Evolutionary conservation across 108 stramenopile genomes (phyloP), one percentile per base, ranked within the genome.

Genomic region (Cyclotella cryptica): DNA sequence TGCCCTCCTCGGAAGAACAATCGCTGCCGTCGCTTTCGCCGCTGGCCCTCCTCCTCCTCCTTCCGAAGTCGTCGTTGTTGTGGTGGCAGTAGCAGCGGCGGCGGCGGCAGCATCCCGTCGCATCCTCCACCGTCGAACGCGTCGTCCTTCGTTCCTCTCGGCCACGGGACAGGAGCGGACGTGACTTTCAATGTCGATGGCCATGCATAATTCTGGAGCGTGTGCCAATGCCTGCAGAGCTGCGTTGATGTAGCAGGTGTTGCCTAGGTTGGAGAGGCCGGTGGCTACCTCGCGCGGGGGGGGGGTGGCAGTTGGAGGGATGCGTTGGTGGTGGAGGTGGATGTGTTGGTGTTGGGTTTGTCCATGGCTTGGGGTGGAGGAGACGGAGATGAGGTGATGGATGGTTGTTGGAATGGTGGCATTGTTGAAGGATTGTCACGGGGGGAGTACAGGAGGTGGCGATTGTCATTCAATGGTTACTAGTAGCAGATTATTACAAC

Each of bases 201-300:
- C 93, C 83, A 91, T 77, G 71, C 93, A 93, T 8, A 96, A 82
- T 70, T 93, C 93, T 13, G 95, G 95, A 0, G 92, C 89, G 74
- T 96, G 95, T 1, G 95, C 95, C 72, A 96, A 69, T 7, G 92
- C 90, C 74, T 96, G 93, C 0, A 96, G 74, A 17, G 92, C 88
- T 19, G 92, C 90, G 71, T 93, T 93, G 88, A 93, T 92, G 83
- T 92, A 96, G 70, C 95, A 96, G 2, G 95, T 96, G 60, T 96
- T 96, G 26, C 95, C 95, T n/a, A 96, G 71, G 61, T 96, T 96
- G 44, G 83, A 79, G 22, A 96, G 83, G 39, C 92, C 90, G 10
- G 88, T 83, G 44, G 91, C 90, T 11, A 92, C 75, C 60, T 77
- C 77, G 14, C 67, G 68, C 11, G 68, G 77, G 10, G 77, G 57